Percentiles rank a stretch among this genome's conserved stretches.
These are phyloP conservation scores for Zalaria sp. DNA, from an alignment of 2,329 filamentous ascomycete species.

Conservation along the genomic window DNA sequence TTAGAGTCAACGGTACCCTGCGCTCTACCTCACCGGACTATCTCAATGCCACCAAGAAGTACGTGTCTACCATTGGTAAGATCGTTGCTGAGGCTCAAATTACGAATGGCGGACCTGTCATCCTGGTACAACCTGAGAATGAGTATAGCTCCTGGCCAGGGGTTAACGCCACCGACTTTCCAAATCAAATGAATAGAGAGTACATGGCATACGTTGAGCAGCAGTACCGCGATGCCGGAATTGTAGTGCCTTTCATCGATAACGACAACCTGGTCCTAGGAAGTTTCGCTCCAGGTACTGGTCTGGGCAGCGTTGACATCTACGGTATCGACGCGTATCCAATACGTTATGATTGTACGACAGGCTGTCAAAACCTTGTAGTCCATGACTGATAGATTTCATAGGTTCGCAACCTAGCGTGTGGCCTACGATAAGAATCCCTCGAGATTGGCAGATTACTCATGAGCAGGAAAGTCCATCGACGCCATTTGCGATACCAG, in stretches of 20 bases:
- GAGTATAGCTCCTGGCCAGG: slow-evolving; percentile 32
- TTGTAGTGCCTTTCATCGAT: slow-evolving; percentile 60
- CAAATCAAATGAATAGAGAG: slow-evolving; percentile 32
- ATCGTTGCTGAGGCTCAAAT: slow-evolving; percentile 66
- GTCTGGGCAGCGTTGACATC: slow-evolving; percentile 38
- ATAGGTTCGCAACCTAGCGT: slow-evolving; percentile 39
- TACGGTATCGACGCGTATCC: slow-evolving; percentile 29
- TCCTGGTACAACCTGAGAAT: slow-evolving; percentile 70
- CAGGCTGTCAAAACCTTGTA: not conserved
- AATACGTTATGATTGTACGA: slow-evolving; percentile 8
- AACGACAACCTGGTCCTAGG: slow-evolving; percentile 53
- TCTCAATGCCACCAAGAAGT: slow-evolving; percentile 32
- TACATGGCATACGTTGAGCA: slow-evolving; percentile 61
- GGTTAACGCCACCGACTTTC: no score
- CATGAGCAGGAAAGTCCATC: slow-evolving; percentile 48
- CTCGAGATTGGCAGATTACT: slow-evolving; percentile 44
- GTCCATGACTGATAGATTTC: slow-evolving; percentile 43
- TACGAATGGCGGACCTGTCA: slow-evolving; percentile 67
- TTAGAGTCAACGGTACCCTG: slow-evolving; percentile 49
- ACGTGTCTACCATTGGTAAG: slow-evolving; percentile 45
- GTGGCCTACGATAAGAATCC: slow-evolving; percentile 38
- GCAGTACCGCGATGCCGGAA: slow-evolving; percentile 51
- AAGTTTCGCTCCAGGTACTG: slow-evolving; percentile 47
- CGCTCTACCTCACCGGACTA: slow-evolving; percentile 50
- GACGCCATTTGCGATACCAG: slow-evolving; percentile 48